A percentile compares a stretch with the other conserved stretches of the same genome.
Conservation (phyloP, 2,329 filamentous ascomycete species). For the Penicillium sp. region DNA sequence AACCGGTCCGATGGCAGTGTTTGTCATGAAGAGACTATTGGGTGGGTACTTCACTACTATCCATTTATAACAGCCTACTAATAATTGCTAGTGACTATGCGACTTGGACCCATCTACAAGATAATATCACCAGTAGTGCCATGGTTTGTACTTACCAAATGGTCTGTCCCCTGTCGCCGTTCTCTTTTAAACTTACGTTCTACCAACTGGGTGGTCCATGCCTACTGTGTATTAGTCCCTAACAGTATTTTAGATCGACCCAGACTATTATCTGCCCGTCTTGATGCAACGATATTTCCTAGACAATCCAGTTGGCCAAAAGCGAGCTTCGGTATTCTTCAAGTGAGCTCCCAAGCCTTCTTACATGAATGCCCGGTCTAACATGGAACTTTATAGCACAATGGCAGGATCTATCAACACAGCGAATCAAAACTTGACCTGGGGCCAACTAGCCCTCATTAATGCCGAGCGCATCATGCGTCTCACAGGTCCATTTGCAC, state of each 20-base stretch:
- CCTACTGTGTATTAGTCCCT: not conserved
- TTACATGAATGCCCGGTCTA: not conserved
- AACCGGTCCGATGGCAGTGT: slow-evolving; percentile 60
- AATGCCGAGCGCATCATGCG: slow-evolving; percentile 61
- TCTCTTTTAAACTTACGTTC: not conserved
- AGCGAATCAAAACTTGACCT: slow-evolving; percentile 55
- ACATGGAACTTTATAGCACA: slow-evolving; percentile 30
- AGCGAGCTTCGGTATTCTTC: slow-evolving; percentile 40
- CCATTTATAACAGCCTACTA: not conserved
- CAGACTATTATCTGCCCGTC: slow-evolving; percentile 61
- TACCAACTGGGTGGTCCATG: no score
- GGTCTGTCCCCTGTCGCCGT: slow-evolving; percentile 20
- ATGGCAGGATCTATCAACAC: slow-evolving; percentile 51
- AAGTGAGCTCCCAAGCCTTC: slow-evolving; percentile 13
- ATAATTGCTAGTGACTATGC: slow-evolving; percentile 55
- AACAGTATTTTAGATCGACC: slow-evolving; percentile 50
- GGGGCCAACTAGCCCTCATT: slow-evolving; percentile 51
- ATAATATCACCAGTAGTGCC: slow-evolving; percentile 53
- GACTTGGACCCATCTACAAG: slow-evolving; percentile 57
- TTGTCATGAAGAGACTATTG: slow-evolving; percentile 66
- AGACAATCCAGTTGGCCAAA: slow-evolving; percentile 43
- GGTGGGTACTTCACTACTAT: slow-evolving; percentile 26
- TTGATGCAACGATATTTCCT: slow-evolving; percentile 61
- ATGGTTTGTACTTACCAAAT: slow-evolving; percentile 61
- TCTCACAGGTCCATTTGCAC: slow-evolving; percentile 54